phyloP scores from a whole-genome alignment of 1,284 basidiomycete species.

The Tilletiopsis washingtonensis region DNA sequence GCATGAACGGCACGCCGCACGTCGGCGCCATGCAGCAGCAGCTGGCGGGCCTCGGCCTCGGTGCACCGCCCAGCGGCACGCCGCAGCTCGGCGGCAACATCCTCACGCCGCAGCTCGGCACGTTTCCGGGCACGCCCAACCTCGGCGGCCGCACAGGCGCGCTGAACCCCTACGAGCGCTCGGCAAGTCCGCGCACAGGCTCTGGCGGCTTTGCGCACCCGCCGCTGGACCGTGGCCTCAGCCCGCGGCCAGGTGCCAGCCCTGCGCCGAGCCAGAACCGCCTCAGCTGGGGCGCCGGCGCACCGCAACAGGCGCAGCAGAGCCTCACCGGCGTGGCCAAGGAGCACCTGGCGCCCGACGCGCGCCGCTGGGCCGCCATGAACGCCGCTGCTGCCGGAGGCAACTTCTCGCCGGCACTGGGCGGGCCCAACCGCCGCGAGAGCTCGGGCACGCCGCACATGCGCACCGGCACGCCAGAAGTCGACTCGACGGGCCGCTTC shows the following conservation, averaged over 20 bases:
- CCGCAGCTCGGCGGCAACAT: conserved; percentile 12
- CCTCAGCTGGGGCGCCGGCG: not conserved
- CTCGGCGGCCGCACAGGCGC: not conserved
- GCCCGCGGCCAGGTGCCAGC: conserved; percentile 6
- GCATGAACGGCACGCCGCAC: conserved; percentile 8
- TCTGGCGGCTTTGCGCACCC: not conserved
- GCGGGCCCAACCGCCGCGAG: not conserved
- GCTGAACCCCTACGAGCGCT: not conserved
- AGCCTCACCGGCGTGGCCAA: not conserved
- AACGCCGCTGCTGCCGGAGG: too few relatives aligned
- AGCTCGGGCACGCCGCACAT: conserved; percentile 1
- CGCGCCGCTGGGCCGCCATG: not conserved
- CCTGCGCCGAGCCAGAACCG: not conserved
- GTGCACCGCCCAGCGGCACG: conserved; percentile 13
- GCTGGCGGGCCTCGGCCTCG: conserved; percentile 18
- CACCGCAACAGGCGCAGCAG: not conserved
- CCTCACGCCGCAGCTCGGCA: conserved; percentile 16
- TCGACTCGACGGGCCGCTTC: not conserved
- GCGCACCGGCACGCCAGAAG: not conserved
- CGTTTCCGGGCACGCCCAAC: conserved; percentile 5
- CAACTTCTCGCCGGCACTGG: not conserved
- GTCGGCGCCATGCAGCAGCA: not conserved
- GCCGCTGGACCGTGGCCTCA: too few relatives aligned
- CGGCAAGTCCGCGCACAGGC: not conserved
- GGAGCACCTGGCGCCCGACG: not conserved